phyloP scores from a whole-genome alignment of 306 rosid species.

The Quercus cerris region DNA sequence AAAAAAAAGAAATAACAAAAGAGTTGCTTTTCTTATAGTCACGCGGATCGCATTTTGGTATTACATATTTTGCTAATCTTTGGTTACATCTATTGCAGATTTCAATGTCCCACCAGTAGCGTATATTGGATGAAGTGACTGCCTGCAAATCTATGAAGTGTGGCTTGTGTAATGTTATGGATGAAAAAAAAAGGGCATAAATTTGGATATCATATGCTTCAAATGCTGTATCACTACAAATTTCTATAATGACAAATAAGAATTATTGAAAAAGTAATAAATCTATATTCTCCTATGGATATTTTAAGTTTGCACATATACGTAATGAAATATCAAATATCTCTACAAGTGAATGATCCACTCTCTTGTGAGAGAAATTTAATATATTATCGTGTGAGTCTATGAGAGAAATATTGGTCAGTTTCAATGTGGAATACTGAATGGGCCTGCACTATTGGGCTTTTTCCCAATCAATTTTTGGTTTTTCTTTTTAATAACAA shows the following conservation, averaged over 20 bases:
- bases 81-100: constrained; percentile 20
- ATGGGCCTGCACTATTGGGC: too few species aligned
- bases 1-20: too few species aligned
- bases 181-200: background rate
- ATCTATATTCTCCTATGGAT: background rate
- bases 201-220: background rate
- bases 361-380: too few species aligned
- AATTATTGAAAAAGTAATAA: background rate
- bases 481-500: too few species aligned
- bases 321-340: too few species aligned
- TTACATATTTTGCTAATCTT: background rate
- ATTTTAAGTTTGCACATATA: too few species aligned
- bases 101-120: constrained; percentile 29
- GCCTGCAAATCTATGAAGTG: background rate
- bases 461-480: too few species aligned
- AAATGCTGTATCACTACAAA: background rate
- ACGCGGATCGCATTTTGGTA: background rate
- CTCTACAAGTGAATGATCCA: too few species aligned
- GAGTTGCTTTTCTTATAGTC: too few species aligned
- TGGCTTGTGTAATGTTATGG: background rate
- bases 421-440: too few species aligned
- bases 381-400: too few species aligned
- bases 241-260: background rate
- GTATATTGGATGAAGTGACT: background rate
- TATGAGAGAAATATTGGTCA: too few species aligned